Conservation (phyloP, 1,284 basidiomycete genomes). For the Chondrostereum purpureum region DNA sequence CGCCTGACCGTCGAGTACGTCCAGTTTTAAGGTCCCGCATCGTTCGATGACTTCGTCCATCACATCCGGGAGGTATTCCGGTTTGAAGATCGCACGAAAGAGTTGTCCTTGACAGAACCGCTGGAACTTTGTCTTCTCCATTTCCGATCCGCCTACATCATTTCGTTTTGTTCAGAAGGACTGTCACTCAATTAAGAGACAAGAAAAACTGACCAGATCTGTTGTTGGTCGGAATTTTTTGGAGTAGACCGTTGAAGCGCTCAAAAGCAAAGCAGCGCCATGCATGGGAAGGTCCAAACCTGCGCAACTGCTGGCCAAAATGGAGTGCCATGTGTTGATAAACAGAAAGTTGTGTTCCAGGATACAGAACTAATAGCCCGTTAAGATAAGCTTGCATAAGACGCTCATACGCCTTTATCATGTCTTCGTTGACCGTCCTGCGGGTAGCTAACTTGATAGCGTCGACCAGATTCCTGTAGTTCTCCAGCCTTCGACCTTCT, state of each 20-base stretch:
- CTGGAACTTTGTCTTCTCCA: conserved; percentile 22
- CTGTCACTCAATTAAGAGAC: neutral
- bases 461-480: too few relatives aligned
- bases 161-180: neutral
- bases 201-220: conserved; percentile 21
- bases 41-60: conserved; percentile 7
- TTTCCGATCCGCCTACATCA: conserved; percentile 17
- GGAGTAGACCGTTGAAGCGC: conserved; percentile 26
- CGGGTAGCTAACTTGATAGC: too few relatives aligned
- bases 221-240: conserved; percentile 23
- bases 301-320: conserved; percentile 18
- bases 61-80: conserved; percentile 6
- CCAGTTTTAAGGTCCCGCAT: too few relatives aligned
- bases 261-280: conserved; percentile 33
- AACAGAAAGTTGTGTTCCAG: too few relatives aligned
- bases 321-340: conserved; percentile 34
- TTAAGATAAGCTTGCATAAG: too few relatives aligned
- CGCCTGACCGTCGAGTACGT: too few relatives aligned
- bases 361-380: too few relatives aligned
- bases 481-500: too few relatives aligned
- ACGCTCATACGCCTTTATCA: too few relatives aligned
- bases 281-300: conserved; percentile 28
- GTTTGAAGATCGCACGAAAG: conserved; percentile 13
- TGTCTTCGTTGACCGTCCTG: too few relatives aligned
- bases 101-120: conserved; percentile 20